A percentile compares a stretch with the other conserved stretches of the same genome.
Evolutionary conservation across 768 basidiomycete genomes (phyloP).

Genomic region (Lactarius indigo): DNA sequence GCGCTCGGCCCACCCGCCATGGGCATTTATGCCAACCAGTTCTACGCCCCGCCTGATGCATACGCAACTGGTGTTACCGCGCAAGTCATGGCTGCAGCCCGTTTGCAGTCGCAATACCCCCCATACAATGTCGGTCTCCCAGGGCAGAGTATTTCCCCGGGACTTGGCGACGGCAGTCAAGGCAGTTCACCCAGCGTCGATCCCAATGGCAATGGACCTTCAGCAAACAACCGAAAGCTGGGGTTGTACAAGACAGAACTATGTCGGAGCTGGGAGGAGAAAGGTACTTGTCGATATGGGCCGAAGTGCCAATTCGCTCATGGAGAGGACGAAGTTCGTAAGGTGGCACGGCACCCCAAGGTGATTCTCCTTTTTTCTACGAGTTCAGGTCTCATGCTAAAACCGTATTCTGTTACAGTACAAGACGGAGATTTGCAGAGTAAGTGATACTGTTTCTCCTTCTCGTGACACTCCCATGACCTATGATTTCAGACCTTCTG

Average conservation of each 20-base stretch:
- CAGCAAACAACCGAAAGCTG: slow-evolving; percentile 87
- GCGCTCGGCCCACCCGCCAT: slow-evolving; percentile 42
- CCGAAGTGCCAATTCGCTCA: slow-evolving; percentile 92
- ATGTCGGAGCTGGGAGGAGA: slow-evolving; percentile 91
- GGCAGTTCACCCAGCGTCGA: slow-evolving; percentile 32
- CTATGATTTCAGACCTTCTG: slow-evolving; percentile 70
- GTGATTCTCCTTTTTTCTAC: slow-evolving; percentile 38
- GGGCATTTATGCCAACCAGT: slow-evolving; percentile 68
- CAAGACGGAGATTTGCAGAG: slow-evolving; percentile 92
- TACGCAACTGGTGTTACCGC: slow-evolving; percentile 52
- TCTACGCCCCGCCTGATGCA: slow-evolving; percentile 58
- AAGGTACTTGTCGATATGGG: slow-evolving; percentile 81
- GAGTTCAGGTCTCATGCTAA: not conserved
- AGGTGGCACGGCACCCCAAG: slow-evolving; percentile 86
- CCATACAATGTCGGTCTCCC: slow-evolving; percentile 43
- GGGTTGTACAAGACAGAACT: slow-evolving; percentile 89
- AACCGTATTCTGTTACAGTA: slow-evolving; percentile 47
- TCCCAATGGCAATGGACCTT: slow-evolving; percentile 58
- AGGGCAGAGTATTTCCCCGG: slow-evolving; percentile 15
- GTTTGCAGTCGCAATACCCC: slow-evolving; percentile 55
- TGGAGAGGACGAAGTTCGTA: slow-evolving; percentile 83
- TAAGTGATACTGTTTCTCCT: slow-evolving; percentile 36
- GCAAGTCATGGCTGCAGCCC: slow-evolving; percentile 51
- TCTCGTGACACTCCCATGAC: slow-evolving; percentile 13
- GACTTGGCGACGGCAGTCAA: slow-evolving; percentile 13